Base-by-base conservation (phyloP, 2,329 filamentous ascomycete species). In the Xylariaceae sp. region DNA sequence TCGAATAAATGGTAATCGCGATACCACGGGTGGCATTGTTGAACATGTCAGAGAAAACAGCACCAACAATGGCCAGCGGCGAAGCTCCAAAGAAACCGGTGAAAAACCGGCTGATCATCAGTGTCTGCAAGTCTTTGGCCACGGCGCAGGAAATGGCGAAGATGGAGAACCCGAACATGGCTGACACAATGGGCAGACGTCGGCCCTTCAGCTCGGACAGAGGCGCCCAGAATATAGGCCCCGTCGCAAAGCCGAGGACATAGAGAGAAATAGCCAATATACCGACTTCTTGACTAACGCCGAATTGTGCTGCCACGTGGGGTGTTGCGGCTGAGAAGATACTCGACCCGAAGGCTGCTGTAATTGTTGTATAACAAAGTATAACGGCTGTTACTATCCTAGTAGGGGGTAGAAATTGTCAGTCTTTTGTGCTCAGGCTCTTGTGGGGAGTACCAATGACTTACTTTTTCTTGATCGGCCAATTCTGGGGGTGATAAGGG, bases 401-500 rank as follows among this genome's bases (percentile, higher is more conserved):
- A 53, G 10, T 0, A 45, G 29, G n/a, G 13, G 34, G 48, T 1
- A 8, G 16, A 4, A 26, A 26, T 8, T 4, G 26, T 26, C 26
- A 26, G 26, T 26, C 26, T 26, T 26, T 26, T 26, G 26, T 8
- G 26, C 8, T 26, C 26, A 8, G 5, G 8, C 26, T 26, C 8
- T 26, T 26, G 26, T 26, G 5, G 8, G 8, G 26, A 26, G 4
- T 2, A 22, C 16, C 8, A 19, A 8, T n/a, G 70, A 76, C 79
- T 65, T 70, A 83, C 83, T 95, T 96, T 75, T 88, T 92, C 67
- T 74, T 81, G 50, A 88, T 66, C 0, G 87, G 79, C 91, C 91
- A 96, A 68, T 96, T 96, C 72, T 92, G 88, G 1, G 89, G 87
- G 70, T 95, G 90, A 56, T 92, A 67, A 2, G 90, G 90, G 65